Base-by-base conservation (phyloP, 2,329 filamentous ascomycete genomes). In the Neonectria sp. region DNA sequence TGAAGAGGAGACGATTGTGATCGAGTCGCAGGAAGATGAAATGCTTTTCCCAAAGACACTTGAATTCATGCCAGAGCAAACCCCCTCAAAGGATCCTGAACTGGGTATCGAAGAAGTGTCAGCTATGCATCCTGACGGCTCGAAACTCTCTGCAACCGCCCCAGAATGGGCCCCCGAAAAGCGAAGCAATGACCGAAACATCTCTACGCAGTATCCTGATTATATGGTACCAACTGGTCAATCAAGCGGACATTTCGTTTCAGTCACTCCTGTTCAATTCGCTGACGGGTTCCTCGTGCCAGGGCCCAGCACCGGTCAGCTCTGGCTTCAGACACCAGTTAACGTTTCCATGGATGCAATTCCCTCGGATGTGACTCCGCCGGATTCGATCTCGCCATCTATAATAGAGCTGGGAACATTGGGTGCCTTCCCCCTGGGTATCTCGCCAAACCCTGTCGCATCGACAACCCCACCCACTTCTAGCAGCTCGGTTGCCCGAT, bases 11-110 rank as follows among this genome's bases (percentile, higher is more conserved):
- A 49, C 17, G 13, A 55, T 65, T 43, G 8, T 37, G 17, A 37
- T 43, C 21, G 35, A 57, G 35, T 17, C 17, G 29, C 56, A 56
- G 15, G 45, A 40, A 24, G 40, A 27, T 27, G 35, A 37, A 43
- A 37, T 15, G 9, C 69, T 75, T 67, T 66, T 66, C n/a, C 72
- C 73, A 8, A 56, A 75, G 35, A 73, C 71, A 31, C 63, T 67
- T 24, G 63, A 58, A 6, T 72, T 75, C 31, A 51, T 62, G 15
- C 70, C 70, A 9, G 27, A 53, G 9, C 46, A 21, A 12, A 17
- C 11, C 40, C 11, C 46, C 21, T 59, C 57, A 11, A 27, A n/a
- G 31, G 13, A 6, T 17, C n/a, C 17, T 9, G 24, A n/a, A 12
- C 9, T 29, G 31, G 25, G 21, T 25, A 3, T 43, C 8, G 24